Conservation (phyloP, 2,329 filamentous ascomycete species). For the Hypomyces perniciosus region DNA sequence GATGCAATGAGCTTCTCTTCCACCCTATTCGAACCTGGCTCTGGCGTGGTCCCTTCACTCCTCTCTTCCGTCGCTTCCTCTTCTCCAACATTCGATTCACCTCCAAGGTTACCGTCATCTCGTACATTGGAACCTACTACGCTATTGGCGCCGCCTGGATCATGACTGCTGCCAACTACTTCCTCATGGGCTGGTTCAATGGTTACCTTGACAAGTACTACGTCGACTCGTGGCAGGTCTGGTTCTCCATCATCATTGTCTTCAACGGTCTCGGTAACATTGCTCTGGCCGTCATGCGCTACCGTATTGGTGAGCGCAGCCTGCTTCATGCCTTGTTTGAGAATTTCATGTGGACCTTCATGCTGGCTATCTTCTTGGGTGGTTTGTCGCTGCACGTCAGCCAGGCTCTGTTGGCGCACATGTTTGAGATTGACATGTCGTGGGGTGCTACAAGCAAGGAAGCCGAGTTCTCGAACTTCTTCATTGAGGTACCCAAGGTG, state of each 20-base stretch:
- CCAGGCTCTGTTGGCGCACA: slow-evolving; percentile 72
- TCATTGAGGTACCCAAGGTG: slow-evolving; percentile 75
- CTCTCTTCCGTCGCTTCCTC: slow-evolving; percentile 69
- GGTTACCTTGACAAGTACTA: slow-evolving; percentile 76
- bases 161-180: slow-evolving; percentile 68
- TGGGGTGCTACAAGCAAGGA: slow-evolving; percentile 86
- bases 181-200: slow-evolving; percentile 70
- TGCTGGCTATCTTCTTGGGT: slow-evolving; percentile 75
- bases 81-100: slow-evolving; percentile 67
- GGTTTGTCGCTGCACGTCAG: slow-evolving; percentile 76
- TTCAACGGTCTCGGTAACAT: slow-evolving; percentile 72
- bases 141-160: slow-evolving; percentile 72
- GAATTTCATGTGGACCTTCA: slow-evolving; percentile 68
- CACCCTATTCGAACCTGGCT: slow-evolving; percentile 70
- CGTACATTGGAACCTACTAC: slow-evolving; percentile 76
- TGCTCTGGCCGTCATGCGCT: slow-evolving; percentile 65
- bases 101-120: slow-evolving; percentile 69
- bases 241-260: slow-evolving; percentile 73
- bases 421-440: slow-evolving; percentile 80
- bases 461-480: slow-evolving; percentile 74
- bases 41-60: slow-evolving; percentile 69
- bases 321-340: slow-evolving; percentile 53
- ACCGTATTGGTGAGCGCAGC: slow-evolving; percentile 59
- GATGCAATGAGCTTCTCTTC: slow-evolving; percentile 77
- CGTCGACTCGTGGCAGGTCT: slow-evolving; percentile 71